phyloP scores from a whole-genome alignment of 257 asterid species.

The Paulownia fortunei region DNA sequence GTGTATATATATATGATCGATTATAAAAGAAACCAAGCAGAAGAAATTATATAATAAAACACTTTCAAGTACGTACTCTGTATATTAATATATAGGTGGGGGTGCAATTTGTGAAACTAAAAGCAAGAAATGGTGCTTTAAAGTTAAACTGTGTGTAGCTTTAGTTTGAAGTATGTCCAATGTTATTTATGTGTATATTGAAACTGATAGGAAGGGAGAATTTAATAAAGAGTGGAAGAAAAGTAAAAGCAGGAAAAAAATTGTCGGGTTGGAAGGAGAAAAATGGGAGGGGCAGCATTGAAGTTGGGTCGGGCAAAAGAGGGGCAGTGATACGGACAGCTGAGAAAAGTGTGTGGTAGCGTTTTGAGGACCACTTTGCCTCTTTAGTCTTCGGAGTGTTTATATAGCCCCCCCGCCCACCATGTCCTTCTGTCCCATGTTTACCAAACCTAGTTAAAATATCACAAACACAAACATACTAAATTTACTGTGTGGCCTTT shows the following conservation, averaged over 20 bases:
- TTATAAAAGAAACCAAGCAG: not conserved
- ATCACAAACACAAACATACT: not conserved
- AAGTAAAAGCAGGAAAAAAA: not conserved
- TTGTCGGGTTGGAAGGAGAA: conserved; percentile 47
- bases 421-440: conserved; percentile 42
- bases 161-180: conserved; percentile 33
- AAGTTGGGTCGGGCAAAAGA: conserved; percentile 75
- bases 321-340: conserved; percentile 58
- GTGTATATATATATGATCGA: too few species aligned
- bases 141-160: not conserved
- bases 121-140: not conserved
- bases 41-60: too few species aligned
- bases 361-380: conserved; percentile 27
- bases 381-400: not conserved
- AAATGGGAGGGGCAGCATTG: conserved; percentile 46
- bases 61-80: too few species aligned
- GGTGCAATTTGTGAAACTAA: too few species aligned
- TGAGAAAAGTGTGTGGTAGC: conserved; percentile 34
- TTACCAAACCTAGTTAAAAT: conserved; percentile 18
- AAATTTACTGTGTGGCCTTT: not conserved
- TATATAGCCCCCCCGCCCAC: conserved; percentile 28
- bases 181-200: not conserved
- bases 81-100: too few species aligned
- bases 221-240: conserved; percentile 19
- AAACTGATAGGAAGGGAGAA: not conserved